Percentiles rank a stretch among this genome's conserved stretches.
These are phyloP conservation scores for Pythium vanterpoolii DNA, from an alignment of 352 stramenopile genomes.

Conservation along the genomic window DNA sequence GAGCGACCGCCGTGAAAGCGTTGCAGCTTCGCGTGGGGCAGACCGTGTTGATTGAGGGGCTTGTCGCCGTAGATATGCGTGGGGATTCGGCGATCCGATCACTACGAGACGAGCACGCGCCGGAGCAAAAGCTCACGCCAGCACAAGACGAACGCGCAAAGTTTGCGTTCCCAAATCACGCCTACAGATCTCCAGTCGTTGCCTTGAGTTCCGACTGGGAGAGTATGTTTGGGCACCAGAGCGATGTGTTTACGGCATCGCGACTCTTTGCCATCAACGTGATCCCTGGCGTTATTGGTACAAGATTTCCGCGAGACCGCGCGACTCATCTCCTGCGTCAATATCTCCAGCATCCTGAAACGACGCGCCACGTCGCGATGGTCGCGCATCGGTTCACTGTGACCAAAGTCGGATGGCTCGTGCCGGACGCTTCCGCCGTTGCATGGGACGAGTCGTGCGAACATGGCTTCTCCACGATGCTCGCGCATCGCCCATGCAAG, in stretches of 20 bases:
- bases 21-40: constrained; percentile 45
- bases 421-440: constrained; percentile 26
- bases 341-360: not conserved
- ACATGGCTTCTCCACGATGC: constrained; percentile 44
- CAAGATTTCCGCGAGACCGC: not conserved
- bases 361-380: constrained; percentile 2
- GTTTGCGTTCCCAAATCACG: constrained; percentile 39
- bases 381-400: constrained; percentile 15
- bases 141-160: constrained; percentile 11
- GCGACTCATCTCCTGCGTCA: not conserved
- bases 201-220: constrained; percentile 64
- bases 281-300: constrained; percentile 37
- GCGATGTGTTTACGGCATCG: constrained; percentile 37
- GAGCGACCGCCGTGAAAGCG: constrained; percentile 38
- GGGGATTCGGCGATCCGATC: constrained; percentile 11
- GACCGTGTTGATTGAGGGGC: constrained; percentile 46
- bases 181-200: constrained; percentile 33
- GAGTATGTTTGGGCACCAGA: constrained; percentile 60
- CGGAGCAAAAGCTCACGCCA: constrained; percentile 11
- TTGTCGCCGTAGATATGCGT: constrained; percentile 46
- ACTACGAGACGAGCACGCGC: constrained; percentile 13
- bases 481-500: constrained; percentile 32
- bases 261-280: constrained; percentile 45
- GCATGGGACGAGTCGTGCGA: constrained; percentile 43
- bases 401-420: constrained; percentile 42